Base-by-base conservation (phyloP, 805 yeast genomes). In the Suhomyces canberraensis region DNA sequence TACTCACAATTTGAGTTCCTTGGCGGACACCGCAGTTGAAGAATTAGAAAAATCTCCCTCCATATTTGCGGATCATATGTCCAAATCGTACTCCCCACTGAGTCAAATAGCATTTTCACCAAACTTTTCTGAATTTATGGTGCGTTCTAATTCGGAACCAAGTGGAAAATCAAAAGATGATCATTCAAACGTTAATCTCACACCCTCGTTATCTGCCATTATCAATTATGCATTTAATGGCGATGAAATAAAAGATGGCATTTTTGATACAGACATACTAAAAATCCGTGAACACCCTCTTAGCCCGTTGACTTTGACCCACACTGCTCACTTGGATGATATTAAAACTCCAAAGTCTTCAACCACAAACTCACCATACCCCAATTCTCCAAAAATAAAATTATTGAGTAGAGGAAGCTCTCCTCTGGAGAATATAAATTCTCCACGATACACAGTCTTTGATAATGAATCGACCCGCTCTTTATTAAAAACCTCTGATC, bases 141-240 rank as follows among this genome's bases (percentile, higher is more conserved):
- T 27, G 25, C 13, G 11, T 7, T 17, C 15, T 25, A 7, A 4
- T 8, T 11, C 25, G 13, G 17, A 4, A 21, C 4, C 15, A 11
- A 21, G 16, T 24, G 17, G 15, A 29, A 32, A 9, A 15, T 24
- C 26, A 24, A n/a, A 18, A 9, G 35, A 30, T 11, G 13, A 14
- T 9, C 11, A 25, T 15, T 15, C 41, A 6, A 57, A 61, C 22
- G 33, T 59, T 27, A 54, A 58, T 30, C 42, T 64, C 16, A 61
- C 68, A 11, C 71, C 71, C 1, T 58, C 66, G 3, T 48, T 65
- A n/a, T 54, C 69, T 3, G 70, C 69, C 1, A 46, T 65, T 16
- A 58, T 65, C 21, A 62, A 55, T 37, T 54, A 54, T 37, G 69
- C 66, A 4, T 59, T 61, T 38, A 51, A 52, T 6, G 47, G 39